phyloP scores from a whole-genome alignment of 2,329 filamentous ascomycete species.

The Phaeosphaeriaceae sp. region DNA sequence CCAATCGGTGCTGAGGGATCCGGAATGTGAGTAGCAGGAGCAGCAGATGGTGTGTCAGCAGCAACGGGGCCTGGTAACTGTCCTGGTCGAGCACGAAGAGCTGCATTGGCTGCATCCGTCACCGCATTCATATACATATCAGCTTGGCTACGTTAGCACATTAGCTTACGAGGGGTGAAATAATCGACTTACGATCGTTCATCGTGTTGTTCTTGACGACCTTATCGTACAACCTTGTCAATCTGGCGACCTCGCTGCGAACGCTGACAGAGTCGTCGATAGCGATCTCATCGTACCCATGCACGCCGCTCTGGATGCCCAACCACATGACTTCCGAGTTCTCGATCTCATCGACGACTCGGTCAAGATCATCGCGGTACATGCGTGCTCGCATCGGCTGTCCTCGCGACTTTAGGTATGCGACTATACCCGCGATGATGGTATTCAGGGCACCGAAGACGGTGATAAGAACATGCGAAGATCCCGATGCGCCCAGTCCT shows the following conservation, averaged over 20 bases:
- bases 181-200: slow-evolving; percentile 25
- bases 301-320: slow-evolving; percentile 51
- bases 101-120: slow-evolving; percentile 12
- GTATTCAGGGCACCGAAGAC: slow-evolving; percentile 52
- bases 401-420: slow-evolving; percentile 51
- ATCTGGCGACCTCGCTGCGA: slow-evolving; percentile 25
- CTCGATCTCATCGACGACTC: slow-evolving; percentile 53
- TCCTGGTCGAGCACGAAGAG: slow-evolving; percentile 13
- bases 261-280: slow-evolving; percentile 55
- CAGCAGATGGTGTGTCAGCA: slow-evolving; percentile 1
- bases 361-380: slow-evolving; percentile 52
- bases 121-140: slow-evolving; percentile 17
- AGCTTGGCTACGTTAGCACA: slow-evolving; percentile 6
- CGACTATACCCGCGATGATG: slow-evolving; percentile 51
- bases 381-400: slow-evolving; percentile 52
- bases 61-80: slow-evolving; percentile 2
- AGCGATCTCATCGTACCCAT: slow-evolving; percentile 57
- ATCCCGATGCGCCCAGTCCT: slow-evolving; percentile 46
- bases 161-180: background rate
- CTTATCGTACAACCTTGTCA: slow-evolving; percentile 28
- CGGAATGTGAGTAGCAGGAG: slow-evolving; percentile 4
- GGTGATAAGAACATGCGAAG: slow-evolving; percentile 48
- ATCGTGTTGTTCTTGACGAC: slow-evolving; percentile 29
- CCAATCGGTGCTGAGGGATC: slow-evolving; percentile 19
- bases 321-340: slow-evolving; percentile 54